These are phyloP conservation scores for Globisporangium nagaii DNA, from an alignment of 352 stramenopile genomes.

Conservation along the genomic window DNA sequence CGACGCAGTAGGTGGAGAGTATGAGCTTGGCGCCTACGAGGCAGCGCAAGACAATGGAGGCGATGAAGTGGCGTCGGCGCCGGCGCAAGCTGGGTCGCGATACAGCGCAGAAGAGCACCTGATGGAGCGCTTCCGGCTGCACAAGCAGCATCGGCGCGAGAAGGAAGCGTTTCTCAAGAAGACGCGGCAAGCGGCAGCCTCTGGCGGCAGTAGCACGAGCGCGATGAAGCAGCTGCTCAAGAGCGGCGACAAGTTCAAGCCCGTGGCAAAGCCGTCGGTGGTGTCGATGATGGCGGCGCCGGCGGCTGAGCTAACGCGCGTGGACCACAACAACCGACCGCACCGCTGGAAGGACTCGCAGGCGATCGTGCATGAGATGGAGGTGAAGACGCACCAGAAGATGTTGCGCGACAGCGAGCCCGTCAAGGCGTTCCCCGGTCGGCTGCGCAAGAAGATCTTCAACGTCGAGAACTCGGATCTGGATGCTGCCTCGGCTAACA, in stretches of 20 bases:
- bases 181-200: constrained; percentile 31
- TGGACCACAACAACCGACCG: constrained; percentile 85
- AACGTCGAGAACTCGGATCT: constrained; percentile 14
- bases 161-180: constrained; percentile 61
- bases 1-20: background rate
- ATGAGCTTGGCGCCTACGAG: background rate
- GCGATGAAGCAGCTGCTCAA: constrained; percentile 18
- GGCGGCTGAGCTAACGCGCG: constrained; percentile 42
- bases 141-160: constrained; percentile 71
- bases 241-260: background rate
- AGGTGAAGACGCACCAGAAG: constrained; percentile 52
- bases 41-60: background rate
- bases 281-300: constrained; percentile 11
- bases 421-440: constrained; percentile 55
- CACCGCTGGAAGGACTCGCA: constrained; percentile 80
- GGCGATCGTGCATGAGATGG: constrained; percentile 57
- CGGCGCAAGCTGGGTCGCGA: background rate
- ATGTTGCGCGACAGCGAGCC: constrained; percentile 40
- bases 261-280: background rate
- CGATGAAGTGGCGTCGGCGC: background rate
- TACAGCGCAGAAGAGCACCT: constrained; percentile 42
- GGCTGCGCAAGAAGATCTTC: constrained; percentile 43
- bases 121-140: constrained; percentile 65
- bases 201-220: constrained; percentile 16
- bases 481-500: background rate